These are phyloP conservation scores for Zygotorulaspora florentina DNA, from an alignment of 805 yeast species.

Conservation along the genomic window DNA sequence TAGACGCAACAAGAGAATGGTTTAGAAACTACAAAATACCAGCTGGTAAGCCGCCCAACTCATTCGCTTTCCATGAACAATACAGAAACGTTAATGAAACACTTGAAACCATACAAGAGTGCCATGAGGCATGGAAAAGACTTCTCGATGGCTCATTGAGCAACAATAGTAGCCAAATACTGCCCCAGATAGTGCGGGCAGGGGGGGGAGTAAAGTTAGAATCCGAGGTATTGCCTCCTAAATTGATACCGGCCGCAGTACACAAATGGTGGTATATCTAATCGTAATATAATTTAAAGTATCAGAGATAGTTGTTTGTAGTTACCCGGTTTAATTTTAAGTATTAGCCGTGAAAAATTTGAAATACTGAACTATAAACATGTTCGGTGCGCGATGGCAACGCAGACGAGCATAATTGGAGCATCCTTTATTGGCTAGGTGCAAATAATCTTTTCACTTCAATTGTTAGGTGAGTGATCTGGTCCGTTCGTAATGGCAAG, in stretches of 20 bases:
- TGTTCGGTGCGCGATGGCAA: not conserved
- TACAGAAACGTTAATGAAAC: slow-evolving; percentile 58
- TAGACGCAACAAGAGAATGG: slow-evolving; percentile 70
- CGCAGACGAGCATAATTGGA: no score
- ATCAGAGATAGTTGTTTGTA: not conserved
- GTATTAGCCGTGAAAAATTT: no score
- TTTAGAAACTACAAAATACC: slow-evolving; percentile 81
- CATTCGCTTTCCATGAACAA: slow-evolving; percentile 70
- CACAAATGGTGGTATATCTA: slow-evolving; percentile 34
- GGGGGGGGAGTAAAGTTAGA: slow-evolving; percentile 43
- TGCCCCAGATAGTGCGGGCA: slow-evolving; percentile 46
- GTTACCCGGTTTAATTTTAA: not conserved
- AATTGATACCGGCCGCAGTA: slow-evolving; percentile 40
- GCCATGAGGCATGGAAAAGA: slow-evolving; percentile 63
- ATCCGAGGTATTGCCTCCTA: slow-evolving; percentile 25
- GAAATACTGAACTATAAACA: not conserved
- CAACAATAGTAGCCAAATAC: slow-evolving; percentile 30
- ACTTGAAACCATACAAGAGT: slow-evolving; percentile 54
- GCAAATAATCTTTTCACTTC: not conserved
- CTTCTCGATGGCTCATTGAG: slow-evolving; percentile 45
- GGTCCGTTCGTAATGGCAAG: slow-evolving; percentile 7
- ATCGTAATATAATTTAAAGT: not conserved
- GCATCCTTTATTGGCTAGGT: no score
- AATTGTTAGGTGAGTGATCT: not conserved
- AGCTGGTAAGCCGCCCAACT: slow-evolving; percentile 71